Evolutionary conservation across 2,329 filamentous ascomycete genomes (phyloP), one percentile per base, ranked within the genome.

Genomic region (Ceratocystis variospora): DNA sequence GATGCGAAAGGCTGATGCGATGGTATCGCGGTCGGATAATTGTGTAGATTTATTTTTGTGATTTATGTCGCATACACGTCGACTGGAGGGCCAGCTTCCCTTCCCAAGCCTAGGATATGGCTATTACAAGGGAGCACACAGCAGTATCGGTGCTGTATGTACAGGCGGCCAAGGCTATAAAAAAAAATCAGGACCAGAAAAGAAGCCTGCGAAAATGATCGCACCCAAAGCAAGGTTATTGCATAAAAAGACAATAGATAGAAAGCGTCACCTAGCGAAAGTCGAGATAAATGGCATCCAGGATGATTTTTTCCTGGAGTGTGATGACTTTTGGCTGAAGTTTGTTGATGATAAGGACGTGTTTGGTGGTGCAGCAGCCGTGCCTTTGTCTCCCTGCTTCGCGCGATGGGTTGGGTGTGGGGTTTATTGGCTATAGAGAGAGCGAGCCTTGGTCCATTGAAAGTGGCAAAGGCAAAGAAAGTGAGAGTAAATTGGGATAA

Each of bases 11-110:
- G 53, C 28, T 48, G 61, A 62, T 62, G 41, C 61, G 17, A 17
- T 25, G 41, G 19, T 63, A 48, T 63, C 25, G 33, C 53, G 53
- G 53, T 31, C 25, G 12, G 53, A 33, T 31, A 33, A 37, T 37
- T 37, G 33, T 17, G 53, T 59, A 33, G 53, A 33, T 59, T 59
- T 31, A 59, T 59, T 59, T 46, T 50, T 48, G 25, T 19, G n/a
- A 25, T 50, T 37, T 37, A 12, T 61, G 50, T 65, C 63, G 63
- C 63, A 65, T 65, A 65, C 63, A 65, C 63, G 41, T 65, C 53
- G 63, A 25, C 50, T 53, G 19, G 15, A 44, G 22, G 46, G 44
- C 33, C 33, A 37, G 33, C 8, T 37, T 37, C 3, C 10, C 33
- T 37, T 37, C 33, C 33, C 33, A n/a, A 44, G 53, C 41, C 45